Conservation (phyloP, 805 yeast genomes). For the Candida rishiriensis region DNA sequence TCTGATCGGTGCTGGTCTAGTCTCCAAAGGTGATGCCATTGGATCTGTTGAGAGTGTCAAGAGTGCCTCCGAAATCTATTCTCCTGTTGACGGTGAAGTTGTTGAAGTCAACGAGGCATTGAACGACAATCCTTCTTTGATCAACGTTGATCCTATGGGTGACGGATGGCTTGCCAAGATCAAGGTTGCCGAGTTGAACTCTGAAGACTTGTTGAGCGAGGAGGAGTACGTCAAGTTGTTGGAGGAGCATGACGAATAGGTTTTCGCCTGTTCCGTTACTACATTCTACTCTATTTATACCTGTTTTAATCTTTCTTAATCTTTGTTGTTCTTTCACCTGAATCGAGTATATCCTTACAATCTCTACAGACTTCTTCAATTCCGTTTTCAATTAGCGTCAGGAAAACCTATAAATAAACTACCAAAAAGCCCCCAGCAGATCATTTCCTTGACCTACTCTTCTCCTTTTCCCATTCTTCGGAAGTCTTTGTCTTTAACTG, state of each 20-base stretch:
- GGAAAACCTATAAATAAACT: background rate
- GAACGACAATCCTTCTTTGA: conserved; percentile 66
- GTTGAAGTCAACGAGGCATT: conserved; percentile 65
- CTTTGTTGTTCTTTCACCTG: background rate
- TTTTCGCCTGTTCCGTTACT: background rate
- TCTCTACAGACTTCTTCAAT: too few species aligned
- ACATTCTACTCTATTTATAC: conserved; percentile 3
- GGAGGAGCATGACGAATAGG: conserved; percentile 43
- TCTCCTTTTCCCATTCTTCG: conserved; percentile 39
- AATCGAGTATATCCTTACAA: too few species aligned
- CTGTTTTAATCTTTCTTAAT: background rate
- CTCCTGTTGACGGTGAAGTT: conserved; percentile 79
- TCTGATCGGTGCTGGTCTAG: conserved; percentile 20
- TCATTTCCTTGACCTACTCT: conserved; percentile 1
- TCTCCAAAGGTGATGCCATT: conserved; percentile 72
- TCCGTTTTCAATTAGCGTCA: too few species aligned
- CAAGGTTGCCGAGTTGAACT: conserved; percentile 41
- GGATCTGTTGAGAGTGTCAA: conserved; percentile 96
- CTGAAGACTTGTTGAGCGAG: conserved; percentile 46
- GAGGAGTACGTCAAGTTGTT: conserved; percentile 55
- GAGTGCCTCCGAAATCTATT: conserved; percentile 87
- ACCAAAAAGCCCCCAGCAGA: background rate
- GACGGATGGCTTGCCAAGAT: conserved; percentile 89
- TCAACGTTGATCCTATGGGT: conserved; percentile 89
- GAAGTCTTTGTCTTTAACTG: conserved; percentile 81